These are phyloP conservation scores for Rhodotorula mucilaginosa DNA, from an alignment of 1,284 basidiomycete species.

Conservation along the genomic window DNA sequence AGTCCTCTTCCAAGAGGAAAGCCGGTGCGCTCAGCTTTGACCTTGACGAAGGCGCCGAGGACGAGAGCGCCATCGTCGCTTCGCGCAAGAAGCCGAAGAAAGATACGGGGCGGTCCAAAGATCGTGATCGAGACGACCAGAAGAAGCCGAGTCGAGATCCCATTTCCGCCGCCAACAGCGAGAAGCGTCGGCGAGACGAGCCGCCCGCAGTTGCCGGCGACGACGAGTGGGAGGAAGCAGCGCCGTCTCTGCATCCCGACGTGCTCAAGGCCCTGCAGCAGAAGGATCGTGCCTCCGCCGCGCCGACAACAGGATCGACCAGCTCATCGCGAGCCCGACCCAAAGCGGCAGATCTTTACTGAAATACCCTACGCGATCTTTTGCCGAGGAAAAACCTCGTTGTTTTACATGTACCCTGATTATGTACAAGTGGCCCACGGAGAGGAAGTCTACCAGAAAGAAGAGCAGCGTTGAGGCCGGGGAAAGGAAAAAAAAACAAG, in stretches of 20 bases:
- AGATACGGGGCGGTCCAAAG: constrained; percentile 36
- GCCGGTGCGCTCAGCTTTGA: constrained; percentile 47
- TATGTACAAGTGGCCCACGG: too few species aligned
- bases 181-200: constrained; percentile 27
- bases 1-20: constrained; percentile 51
- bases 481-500: not conserved
- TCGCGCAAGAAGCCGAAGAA: constrained; percentile 2
- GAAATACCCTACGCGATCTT: constrained; percentile 31
- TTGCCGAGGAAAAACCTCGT: not conserved
- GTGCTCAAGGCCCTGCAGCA: constrained; percentile 21
- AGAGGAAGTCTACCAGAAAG: too few species aligned
- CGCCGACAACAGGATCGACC: constrained; percentile 46
- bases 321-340: constrained; percentile 31
- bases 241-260: constrained; percentile 25
- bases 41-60: constrained; percentile 47
- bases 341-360: constrained; percentile 37
- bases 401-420: too few species aligned
- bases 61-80: not conserved
- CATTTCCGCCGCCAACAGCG: constrained; percentile 11
- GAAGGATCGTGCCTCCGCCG: constrained; percentile 2
- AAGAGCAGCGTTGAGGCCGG: too few species aligned
- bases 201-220: constrained; percentile 45
- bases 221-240: constrained; percentile 52
- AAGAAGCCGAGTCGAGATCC: not conserved
- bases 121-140: constrained; percentile 56